Conservation (phyloP, 2,329 filamentous ascomycete species). For the Lasiodiplodia citricola region DNA sequence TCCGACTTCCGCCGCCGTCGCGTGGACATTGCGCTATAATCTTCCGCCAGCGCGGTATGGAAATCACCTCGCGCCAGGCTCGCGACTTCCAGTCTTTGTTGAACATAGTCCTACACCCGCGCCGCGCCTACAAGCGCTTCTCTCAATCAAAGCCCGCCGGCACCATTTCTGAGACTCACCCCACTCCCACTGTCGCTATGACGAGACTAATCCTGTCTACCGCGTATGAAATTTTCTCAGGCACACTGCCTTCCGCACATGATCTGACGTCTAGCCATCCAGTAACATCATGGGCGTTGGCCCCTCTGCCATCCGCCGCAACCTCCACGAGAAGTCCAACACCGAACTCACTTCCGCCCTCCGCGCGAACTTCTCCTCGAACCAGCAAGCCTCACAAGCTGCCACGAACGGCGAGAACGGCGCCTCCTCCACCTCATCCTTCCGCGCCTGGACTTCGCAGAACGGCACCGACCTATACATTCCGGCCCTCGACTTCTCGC, state of each 20-base stretch:
- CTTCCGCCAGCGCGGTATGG: conserved; percentile 19
- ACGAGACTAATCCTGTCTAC: conserved; percentile 84
- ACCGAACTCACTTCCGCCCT: conserved; percentile 90
- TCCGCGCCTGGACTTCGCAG: conserved; percentile 70
- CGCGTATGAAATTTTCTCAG: conserved; percentile 64
- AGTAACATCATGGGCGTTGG: conserved; percentile 86
- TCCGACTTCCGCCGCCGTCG: conserved; percentile 8
- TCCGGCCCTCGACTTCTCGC: conserved; percentile 75
- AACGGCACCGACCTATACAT: conserved; percentile 66
- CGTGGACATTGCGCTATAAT: background rate
- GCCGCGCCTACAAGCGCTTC: conserved; percentile 1
- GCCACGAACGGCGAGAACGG: conserved; percentile 34
- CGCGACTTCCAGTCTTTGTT: conserved; percentile 30
- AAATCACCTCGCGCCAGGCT: conserved; percentile 27
- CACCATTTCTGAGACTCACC: conserved; percentile 8
- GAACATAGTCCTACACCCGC: conserved; percentile 15
- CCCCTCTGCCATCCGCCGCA: conserved; percentile 81
- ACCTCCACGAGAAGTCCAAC: conserved; percentile 82
- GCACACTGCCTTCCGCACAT: conserved; percentile 29
- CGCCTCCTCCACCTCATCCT: conserved; percentile 40
- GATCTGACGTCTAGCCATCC: conserved; percentile 59
- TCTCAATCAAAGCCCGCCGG: conserved; percentile 3
- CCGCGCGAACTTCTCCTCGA: conserved; percentile 78
- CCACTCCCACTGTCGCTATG: conserved; percentile 14
- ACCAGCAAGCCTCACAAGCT: conserved; percentile 62